Percentiles rank a stretch among this genome's conserved stretches.
These are phyloP conservation scores for Eucalyptus victrix DNA, from an alignment of 345 rosid species.

Conservation along the genomic window DNA sequence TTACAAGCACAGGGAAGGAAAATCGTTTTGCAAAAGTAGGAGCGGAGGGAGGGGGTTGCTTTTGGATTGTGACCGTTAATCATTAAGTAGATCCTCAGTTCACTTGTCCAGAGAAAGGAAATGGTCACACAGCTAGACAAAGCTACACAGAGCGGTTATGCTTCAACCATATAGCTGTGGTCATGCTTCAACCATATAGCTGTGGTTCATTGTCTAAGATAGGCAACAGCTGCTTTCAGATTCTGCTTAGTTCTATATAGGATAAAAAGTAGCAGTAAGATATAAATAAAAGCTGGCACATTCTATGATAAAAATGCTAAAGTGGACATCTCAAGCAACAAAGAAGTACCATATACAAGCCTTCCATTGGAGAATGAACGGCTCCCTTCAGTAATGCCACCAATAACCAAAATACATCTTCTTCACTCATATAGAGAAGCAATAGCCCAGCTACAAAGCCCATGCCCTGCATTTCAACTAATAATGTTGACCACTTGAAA, in stretches of 20 bases:
- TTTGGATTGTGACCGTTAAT: not conserved
- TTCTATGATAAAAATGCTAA: not conserved
- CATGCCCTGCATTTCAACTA: constrained; percentile 66
- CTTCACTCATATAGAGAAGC: constrained; percentile 98
- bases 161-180: not conserved
- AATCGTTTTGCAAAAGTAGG: not conserved
- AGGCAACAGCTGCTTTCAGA: not conserved
- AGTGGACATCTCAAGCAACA: not conserved
- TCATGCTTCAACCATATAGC: not conserved
- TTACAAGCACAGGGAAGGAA: not conserved
- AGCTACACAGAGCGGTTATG: not conserved
- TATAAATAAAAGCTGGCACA: not conserved
- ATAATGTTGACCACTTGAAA: not conserved
- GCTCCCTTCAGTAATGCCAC: constrained; percentile 97
- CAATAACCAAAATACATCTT: constrained; percentile 94
- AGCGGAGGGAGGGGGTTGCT: not conserved
- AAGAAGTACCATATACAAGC: constrained; percentile 69
- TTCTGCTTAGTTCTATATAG: not conserved
- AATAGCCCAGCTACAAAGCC: constrained; percentile 86
- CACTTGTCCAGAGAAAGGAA: not conserved
- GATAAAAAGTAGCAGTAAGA: not conserved
- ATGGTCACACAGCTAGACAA: not conserved
- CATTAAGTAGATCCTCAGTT: not conserved
- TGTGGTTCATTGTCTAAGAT: not conserved
- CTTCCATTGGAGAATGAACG: constrained; percentile 97